A percentile compares a stretch with the other conserved stretches of the same genome.
Conservation (phyloP, 2,329 filamentous ascomycete genomes). For the Lojkania enalia region DNA sequence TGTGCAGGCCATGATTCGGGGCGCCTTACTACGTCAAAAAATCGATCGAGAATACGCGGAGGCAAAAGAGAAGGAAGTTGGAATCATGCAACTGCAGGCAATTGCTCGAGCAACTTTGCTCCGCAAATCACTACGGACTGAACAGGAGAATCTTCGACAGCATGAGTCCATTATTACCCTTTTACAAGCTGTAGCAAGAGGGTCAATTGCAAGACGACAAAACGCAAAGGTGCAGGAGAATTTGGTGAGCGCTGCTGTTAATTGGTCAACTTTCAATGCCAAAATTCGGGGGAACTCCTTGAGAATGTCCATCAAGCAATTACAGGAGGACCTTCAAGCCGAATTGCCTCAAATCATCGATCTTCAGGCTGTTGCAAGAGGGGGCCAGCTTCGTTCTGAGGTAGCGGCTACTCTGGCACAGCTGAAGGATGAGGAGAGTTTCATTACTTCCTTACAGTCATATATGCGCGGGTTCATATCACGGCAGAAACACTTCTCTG, state of each 20-base stretch:
- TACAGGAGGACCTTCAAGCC: conserved; percentile 36
- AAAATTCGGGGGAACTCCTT: conserved; percentile 46
- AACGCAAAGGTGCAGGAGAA: conserved; percentile 46
- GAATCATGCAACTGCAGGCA: conserved; percentile 50
- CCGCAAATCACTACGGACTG: conserved; percentile 40
- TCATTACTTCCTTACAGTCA: conserved; percentile 57
- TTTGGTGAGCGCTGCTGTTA: conserved; percentile 46
- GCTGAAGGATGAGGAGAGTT: conserved; percentile 49
- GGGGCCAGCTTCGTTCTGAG: conserved; percentile 34
- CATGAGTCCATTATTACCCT: conserved; percentile 50
- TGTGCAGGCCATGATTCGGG: conserved; percentile 62
- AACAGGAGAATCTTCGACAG: conserved; percentile 42
- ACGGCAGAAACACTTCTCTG: conserved; percentile 48
- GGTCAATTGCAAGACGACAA: conserved; percentile 43
- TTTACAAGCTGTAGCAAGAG: conserved; percentile 70
- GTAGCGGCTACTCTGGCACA: conserved; percentile 39
- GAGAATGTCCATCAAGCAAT: conserved; percentile 34
- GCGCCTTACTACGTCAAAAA: conserved; percentile 65
- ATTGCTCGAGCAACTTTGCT: conserved; percentile 47
- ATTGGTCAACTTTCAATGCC: conserved; percentile 53
- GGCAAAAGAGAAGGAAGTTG: conserved; percentile 54
- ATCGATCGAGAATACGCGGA: conserved; percentile 48
- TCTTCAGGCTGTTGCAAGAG: conserved; percentile 49
- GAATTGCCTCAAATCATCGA: conserved; percentile 36
- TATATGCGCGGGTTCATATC: conserved; percentile 54